Conservation (phyloP, 2,329 filamentous ascomycete genomes). For the Fusarium foetens region DNA sequence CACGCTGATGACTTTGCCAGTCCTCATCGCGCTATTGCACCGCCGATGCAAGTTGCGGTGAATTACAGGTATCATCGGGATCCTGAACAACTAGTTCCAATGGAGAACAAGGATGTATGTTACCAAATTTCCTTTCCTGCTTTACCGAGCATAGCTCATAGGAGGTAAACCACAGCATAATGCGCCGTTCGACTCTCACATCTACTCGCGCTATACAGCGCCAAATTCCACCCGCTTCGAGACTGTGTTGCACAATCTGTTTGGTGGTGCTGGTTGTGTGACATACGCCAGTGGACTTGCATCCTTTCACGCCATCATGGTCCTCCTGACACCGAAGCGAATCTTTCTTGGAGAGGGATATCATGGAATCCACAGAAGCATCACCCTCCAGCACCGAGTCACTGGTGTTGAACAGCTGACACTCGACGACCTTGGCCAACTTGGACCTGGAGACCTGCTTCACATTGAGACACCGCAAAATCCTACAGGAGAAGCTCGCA, state of each 20-base stretch:
- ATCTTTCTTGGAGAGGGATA: background rate
- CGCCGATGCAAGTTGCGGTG: background rate
- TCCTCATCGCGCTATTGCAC: background rate
- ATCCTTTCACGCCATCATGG: background rate
- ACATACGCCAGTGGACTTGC: background rate
- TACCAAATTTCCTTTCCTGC: background rate
- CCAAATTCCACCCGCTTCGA: background rate
- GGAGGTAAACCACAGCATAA: background rate
- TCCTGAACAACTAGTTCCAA: background rate
- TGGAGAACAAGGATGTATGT: background rate
- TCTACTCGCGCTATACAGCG: background rate
- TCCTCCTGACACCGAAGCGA: background rate
- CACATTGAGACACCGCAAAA: too few relatives aligned
- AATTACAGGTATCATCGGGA: background rate
- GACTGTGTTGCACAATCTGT: background rate
- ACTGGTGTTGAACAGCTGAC: too few relatives aligned
- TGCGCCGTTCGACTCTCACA: background rate
- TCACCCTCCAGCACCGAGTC: too few relatives aligned
- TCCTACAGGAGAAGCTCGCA: too few relatives aligned
- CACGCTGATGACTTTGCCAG: background rate
- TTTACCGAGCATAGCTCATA: background rate
- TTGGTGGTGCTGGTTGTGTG: background rate
- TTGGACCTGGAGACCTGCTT: constrained; percentile 54
- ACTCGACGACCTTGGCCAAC: too few relatives aligned
- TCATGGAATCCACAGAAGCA: background rate